Conservation (phyloP, 1,139 yeast genomes). For the Hemisphaericaspora xylofermentans region DNA sequence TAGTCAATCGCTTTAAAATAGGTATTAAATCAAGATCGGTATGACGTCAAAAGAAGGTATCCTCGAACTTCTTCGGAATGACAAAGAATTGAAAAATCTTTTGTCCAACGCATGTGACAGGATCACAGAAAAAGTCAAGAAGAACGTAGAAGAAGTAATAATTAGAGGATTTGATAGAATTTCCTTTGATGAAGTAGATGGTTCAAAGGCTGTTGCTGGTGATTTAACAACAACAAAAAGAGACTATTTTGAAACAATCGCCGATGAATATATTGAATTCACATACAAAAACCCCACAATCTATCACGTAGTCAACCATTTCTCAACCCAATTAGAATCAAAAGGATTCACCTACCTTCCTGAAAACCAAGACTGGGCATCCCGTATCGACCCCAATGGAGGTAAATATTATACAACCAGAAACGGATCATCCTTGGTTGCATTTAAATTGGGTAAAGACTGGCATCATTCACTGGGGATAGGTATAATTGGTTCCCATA, state of each 20-base stretch:
- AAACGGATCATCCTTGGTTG: constrained; percentile 39
- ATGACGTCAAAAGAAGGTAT: no score
- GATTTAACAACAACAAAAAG: not conserved
- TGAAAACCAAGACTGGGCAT: constrained; percentile 26
- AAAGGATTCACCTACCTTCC: constrained; percentile 32
- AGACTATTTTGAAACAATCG: constrained; percentile 33
- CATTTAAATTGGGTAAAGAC: constrained; percentile 39
- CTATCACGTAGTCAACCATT: constrained; percentile 36
- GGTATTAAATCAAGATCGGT: not conserved
- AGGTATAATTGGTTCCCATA: constrained; percentile 44
- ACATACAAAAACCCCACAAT: constrained; percentile 44
- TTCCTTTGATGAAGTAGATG: no score
- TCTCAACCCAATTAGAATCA: constrained; percentile 24
- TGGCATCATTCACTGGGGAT: constrained; percentile 42
- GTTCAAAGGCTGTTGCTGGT: no score
- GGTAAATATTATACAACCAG: constrained; percentile 34
- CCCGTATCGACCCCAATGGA: constrained; percentile 16
- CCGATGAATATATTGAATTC: constrained; percentile 36
- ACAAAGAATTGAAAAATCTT: no score
- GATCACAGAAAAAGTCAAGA: no score
- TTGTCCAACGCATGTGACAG: no score
- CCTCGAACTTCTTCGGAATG: no score
- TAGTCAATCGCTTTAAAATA: not conserved
- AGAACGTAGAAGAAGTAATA: no score
- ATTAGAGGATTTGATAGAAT: no score